Evolutionary conservation across 768 basidiomycete genomes (phyloP).

Genomic region (Rubroboletus satanas): DNA sequence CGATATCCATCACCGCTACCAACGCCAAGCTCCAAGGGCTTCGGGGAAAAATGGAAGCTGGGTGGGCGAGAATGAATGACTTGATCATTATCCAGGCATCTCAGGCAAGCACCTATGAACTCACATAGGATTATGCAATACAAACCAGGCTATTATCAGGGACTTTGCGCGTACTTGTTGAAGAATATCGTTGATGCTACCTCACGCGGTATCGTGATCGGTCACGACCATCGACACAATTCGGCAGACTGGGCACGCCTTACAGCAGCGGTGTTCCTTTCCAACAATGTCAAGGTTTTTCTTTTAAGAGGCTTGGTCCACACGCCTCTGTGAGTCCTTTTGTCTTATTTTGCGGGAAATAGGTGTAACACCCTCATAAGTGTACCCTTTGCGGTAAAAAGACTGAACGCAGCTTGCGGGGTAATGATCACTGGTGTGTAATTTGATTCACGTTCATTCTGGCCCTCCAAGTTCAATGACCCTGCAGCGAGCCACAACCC

Average conservation of each 20-base stretch:
- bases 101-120: slow-evolving; percentile 44
- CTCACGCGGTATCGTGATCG: slow-evolving; percentile 70
- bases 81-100: slow-evolving; percentile 78
- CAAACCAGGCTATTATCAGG: slow-evolving; percentile 38
- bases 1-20: neutral
- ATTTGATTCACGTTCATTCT: neutral
- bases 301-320: slow-evolving; percentile 68
- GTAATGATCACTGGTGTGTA: slow-evolving; percentile 83
- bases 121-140: neutral
- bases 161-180: slow-evolving; percentile 70
- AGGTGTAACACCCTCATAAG: slow-evolving; percentile 35
- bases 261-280: slow-evolving; percentile 67
- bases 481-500: slow-evolving; percentile 79
- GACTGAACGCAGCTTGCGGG: slow-evolving; percentile 68
- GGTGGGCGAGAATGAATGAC: slow-evolving; percentile 91
- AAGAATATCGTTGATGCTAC: slow-evolving; percentile 49
- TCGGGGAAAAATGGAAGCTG: slow-evolving; percentile 81
- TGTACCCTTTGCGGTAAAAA: slow-evolving; percentile 75
- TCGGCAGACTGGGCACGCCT: slow-evolving; percentile 74
- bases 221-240: slow-evolving; percentile 83
- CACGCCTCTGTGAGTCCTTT: slow-evolving; percentile 62
- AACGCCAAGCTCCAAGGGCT: slow-evolving; percentile 46
- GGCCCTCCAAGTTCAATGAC: neutral
- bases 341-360: neutral
- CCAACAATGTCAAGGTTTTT: slow-evolving; percentile 63